A percentile compares a stretch with the other conserved stretches of the same genome.
Evolutionary conservation across 2,329 filamentous ascomycete genomes (phyloP).

Genomic region (Aspergillus fructus): DNA sequence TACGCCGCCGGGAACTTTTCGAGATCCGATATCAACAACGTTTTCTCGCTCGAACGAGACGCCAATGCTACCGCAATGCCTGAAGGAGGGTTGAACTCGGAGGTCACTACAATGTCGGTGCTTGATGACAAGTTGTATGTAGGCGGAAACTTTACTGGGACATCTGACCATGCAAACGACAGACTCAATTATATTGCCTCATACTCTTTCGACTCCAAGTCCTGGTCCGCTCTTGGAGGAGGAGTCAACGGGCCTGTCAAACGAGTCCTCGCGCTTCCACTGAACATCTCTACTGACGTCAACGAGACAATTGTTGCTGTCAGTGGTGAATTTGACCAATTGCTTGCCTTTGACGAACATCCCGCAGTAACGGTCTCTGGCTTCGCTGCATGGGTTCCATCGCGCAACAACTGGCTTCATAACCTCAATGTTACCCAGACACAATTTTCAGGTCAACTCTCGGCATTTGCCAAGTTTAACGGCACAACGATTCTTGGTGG

Average conservation of each 20-base stretch:
- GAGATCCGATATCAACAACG: constrained; percentile 66
- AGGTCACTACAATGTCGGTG: constrained; percentile 70
- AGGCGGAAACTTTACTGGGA: constrained; percentile 81
- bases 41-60: constrained; percentile 67
- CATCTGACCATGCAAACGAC: constrained; percentile 58
- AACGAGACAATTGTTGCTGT: constrained; percentile 75
- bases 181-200: constrained; percentile 74
- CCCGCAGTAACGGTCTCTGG: constrained; percentile 64
- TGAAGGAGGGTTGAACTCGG: constrained; percentile 74
- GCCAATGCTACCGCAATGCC: constrained; percentile 62
- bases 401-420: constrained; percentile 80
- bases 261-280: constrained; percentile 70
- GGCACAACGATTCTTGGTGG: constrained; percentile 72
- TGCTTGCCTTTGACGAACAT: constrained; percentile 66
- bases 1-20: constrained; percentile 87
- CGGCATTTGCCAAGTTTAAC: constrained; percentile 63
- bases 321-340: constrained; percentile 73
- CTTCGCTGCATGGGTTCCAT: constrained; percentile 91
- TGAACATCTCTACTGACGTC: constrained; percentile 71
- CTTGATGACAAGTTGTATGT: constrained; percentile 70
- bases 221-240: constrained; percentile 77
- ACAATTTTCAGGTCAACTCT: constrained; percentile 70
- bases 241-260: constrained; percentile 80
- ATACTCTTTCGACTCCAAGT: constrained; percentile 67
- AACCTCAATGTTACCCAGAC: constrained; percentile 68